These are phyloP conservation scores for Pontederia crassipes DNA, from an alignment of 176 grass and related monocot genomes.

Conservation along the genomic window DNA sequence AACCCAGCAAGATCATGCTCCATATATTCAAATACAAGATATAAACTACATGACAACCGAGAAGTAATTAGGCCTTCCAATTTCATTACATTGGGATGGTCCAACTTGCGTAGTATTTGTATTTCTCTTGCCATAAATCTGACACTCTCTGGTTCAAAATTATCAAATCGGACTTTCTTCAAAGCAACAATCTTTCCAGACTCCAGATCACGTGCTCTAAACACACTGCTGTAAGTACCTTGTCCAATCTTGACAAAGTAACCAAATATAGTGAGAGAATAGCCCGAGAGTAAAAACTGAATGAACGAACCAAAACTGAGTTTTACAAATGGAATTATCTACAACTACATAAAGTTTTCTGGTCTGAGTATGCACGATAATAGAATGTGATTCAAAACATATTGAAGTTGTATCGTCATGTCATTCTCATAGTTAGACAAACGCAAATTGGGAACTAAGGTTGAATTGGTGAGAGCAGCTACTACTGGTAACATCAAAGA, in stretches of 20 bases:
- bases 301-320: neutral
- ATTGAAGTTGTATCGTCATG: no score
- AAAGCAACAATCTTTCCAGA: slow-evolving; percentile 87
- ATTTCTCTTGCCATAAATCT: slow-evolving; percentile 98
- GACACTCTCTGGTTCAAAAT: slow-evolving; percentile 92
- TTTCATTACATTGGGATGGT: slow-evolving; percentile 96
- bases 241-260: slow-evolving; percentile 57
- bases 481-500: no score
- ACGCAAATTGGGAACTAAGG: no score
- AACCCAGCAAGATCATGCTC: slow-evolving; percentile 94
- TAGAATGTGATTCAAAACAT: no score
- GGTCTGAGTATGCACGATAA: no score
- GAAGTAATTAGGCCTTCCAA: slow-evolving; percentile 94
- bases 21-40: slow-evolving; percentile 99
- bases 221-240: slow-evolving; percentile 97
- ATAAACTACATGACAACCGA: slow-evolving; percentile 70
- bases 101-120: slow-evolving; percentile 73
- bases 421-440: no score
- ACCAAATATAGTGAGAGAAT: slow-evolving; percentile 8
- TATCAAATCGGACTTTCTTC: slow-evolving; percentile 96
- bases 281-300: neutral
- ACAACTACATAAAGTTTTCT: neutral
- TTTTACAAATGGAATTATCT: neutral
- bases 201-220: slow-evolving; percentile 65
- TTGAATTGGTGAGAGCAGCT: no score